phyloP scores from a whole-genome alignment of 163 green algal genomes.

The Chloromonas sp. region DNA sequence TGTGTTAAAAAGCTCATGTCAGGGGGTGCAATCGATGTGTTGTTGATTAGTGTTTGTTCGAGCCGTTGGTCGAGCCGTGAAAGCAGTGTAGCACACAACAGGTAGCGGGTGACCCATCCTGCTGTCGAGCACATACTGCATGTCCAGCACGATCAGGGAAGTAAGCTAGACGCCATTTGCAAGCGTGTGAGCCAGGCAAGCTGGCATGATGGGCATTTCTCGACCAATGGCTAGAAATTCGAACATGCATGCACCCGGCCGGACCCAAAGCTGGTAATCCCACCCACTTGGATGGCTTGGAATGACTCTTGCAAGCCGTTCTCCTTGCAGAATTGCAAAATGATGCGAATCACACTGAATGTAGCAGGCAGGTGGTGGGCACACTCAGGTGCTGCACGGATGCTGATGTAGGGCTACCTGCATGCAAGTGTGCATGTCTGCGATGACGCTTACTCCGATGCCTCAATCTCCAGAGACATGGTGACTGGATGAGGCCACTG shows the following conservation, averaged over 20 bases:
- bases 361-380: not conserved
- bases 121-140: too few species aligned
- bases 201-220: too few species aligned
- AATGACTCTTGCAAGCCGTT: conserved; percentile 85
- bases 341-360: conserved; percentile 91
- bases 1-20: too few species aligned
- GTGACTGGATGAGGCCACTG: not conserved
- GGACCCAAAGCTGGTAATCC: not conserved
- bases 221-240: not conserved
- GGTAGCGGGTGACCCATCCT: too few species aligned
- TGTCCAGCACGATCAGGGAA: too few species aligned
- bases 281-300: conserved; percentile 74
- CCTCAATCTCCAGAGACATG: conserved; percentile 83
- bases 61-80: too few species aligned
- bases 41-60: too few species aligned
- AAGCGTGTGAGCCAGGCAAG: too few species aligned
- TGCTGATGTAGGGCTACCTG: not conserved
- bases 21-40: too few species aligned
- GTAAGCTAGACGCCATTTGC: too few species aligned
- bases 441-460: conserved; percentile 68
- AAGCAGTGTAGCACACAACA: too few species aligned
- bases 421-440: not conserved
- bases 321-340: conserved; percentile 98
- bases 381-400: not conserved
- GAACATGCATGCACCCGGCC: not conserved